Conservation (phyloP, 495 filamentous ascomycete genomes). For the Xylaria venustula region DNA sequence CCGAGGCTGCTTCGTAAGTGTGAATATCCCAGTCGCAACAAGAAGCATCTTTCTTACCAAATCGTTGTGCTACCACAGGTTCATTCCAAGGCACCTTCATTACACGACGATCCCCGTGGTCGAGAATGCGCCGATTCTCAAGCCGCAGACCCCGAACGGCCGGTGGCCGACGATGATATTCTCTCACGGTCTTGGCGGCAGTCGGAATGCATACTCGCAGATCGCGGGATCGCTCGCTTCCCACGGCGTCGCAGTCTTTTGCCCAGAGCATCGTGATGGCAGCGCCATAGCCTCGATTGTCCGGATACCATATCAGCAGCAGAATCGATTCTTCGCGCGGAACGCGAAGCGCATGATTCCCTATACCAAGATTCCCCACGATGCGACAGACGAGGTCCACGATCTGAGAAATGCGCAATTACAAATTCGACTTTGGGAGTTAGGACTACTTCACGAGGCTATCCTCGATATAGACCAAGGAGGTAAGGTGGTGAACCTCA, state of each 20-base stretch:
- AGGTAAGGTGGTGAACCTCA: constrained; percentile 39
- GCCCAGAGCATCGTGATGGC: constrained; percentile 75
- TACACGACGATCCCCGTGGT: constrained; percentile 58
- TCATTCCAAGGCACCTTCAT: constrained; percentile 63
- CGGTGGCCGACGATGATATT: constrained; percentile 78
- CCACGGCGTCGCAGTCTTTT: constrained; percentile 72
- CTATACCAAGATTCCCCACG: constrained; percentile 54
- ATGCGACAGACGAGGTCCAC: constrained; percentile 54
- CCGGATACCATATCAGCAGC: constrained; percentile 41
- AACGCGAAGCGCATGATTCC: constrained; percentile 36
- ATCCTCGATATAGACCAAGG: constrained; percentile 60
- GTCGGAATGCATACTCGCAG: constrained; percentile 72
- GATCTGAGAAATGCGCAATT: constrained; percentile 63
- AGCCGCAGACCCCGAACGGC: constrained; percentile 28
- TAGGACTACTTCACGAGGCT: constrained; percentile 61
- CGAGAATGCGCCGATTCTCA: constrained; percentile 40
- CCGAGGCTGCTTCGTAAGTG: constrained; percentile 61
- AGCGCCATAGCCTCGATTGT: constrained; percentile 66
- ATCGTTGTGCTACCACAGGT: constrained; percentile 28
- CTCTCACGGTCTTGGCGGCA: constrained; percentile 76
- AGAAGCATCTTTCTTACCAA: not conserved
- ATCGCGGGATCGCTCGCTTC: constrained; percentile 68
- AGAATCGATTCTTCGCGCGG: constrained; percentile 30
- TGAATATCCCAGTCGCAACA: not conserved
- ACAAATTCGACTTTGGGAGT: constrained; percentile 69